Evolutionary conservation across 768 basidiomycete species (phyloP).

Genomic region (Trametes cubensis): DNA sequence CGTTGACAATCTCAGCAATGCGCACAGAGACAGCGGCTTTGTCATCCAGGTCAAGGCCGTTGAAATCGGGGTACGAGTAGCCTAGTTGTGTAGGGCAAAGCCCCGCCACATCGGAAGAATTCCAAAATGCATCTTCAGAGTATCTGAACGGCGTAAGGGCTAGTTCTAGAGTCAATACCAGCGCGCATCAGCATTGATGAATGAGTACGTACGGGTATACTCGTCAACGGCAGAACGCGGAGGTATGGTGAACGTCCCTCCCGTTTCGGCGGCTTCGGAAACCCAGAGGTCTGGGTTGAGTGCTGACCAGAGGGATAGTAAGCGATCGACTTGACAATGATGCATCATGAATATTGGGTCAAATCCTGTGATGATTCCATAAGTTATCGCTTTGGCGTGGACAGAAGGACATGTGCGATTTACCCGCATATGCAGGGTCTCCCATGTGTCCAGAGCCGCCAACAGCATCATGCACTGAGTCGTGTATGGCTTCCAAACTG

Average conservation of each 20-base stretch:
- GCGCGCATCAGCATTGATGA: no score
- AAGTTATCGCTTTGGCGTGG: neutral
- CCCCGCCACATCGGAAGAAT: conserved; percentile 33
- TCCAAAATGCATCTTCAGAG: conserved; percentile 42
- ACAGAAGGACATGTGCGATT: neutral
- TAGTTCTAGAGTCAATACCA: conserved; percentile 13
- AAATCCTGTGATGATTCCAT: conserved; percentile 37
- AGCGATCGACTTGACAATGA: conserved; percentile 54
- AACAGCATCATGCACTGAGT: conserved; percentile 42
- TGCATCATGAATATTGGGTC: conserved; percentile 60
- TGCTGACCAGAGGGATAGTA: conserved; percentile 55
- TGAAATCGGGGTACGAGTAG: conserved; percentile 58
- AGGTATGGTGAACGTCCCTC: conserved; percentile 22
- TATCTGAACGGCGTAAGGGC: conserved; percentile 54
- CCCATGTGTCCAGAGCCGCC: conserved; percentile 47
- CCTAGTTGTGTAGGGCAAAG: conserved; percentile 38
- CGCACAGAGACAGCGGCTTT: conserved; percentile 31
- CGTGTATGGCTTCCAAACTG: conserved; percentile 55
- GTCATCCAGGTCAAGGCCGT: conserved; percentile 39
- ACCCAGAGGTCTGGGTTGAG: conserved; percentile 48
- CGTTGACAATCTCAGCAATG: conserved; percentile 40
- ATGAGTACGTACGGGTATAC: conserved; percentile 6
- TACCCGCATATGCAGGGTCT: conserved; percentile 44
- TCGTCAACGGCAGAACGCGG: conserved; percentile 16
- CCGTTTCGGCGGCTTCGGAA: conserved; percentile 7